These are phyloP conservation scores for Bryoglossum gracile DNA, from an alignment of 495 filamentous ascomycete species.

Conservation along the genomic window DNA sequence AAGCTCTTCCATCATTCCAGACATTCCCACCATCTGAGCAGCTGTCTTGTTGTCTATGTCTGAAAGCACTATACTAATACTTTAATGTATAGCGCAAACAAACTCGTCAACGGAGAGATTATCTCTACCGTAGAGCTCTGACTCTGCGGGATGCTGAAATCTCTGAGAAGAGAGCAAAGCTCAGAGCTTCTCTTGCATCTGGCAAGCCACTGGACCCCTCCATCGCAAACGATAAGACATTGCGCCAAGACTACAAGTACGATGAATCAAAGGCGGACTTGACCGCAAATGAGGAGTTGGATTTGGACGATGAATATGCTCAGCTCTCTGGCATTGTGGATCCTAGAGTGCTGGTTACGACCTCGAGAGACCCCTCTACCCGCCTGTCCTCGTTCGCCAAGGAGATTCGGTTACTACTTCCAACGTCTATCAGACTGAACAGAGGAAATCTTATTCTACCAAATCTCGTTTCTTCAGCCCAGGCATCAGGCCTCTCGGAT, in stretches of 20 bases:
- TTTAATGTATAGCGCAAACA: slow-evolving; percentile 48
- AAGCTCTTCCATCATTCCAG: too few species aligned
- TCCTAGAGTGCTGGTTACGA: slow-evolving; percentile 85
- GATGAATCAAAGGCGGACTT: slow-evolving; percentile 68
- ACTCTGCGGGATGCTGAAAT: slow-evolving; percentile 88
- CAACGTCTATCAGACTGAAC: slow-evolving; percentile 85
- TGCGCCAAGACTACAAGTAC: slow-evolving; percentile 88
- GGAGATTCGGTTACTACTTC: slow-evolving; percentile 85
- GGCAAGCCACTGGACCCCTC: slow-evolving; percentile 75
- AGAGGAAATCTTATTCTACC: slow-evolving; percentile 83
- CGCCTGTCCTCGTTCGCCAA: slow-evolving; percentile 87
- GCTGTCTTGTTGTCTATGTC: too few species aligned
- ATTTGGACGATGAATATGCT: slow-evolving; percentile 94
- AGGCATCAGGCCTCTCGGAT: slow-evolving; percentile 71
- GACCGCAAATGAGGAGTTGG: slow-evolving; percentile 54
- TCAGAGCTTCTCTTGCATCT: slow-evolving; percentile 75
- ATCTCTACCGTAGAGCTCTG: slow-evolving; percentile 77
- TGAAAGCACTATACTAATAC: too few species aligned
- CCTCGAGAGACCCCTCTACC: slow-evolving; percentile 78
- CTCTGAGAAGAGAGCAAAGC: slow-evolving; percentile 77
- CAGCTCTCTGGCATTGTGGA: slow-evolving; percentile 79
- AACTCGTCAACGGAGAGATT: slow-evolving; percentile 83
- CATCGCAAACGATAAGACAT: slow-evolving; percentile 80
- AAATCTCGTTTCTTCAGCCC: slow-evolving; percentile 74
- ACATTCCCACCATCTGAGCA: too few species aligned